Evolutionary conservation across 306 rosid species (phyloP).

Genomic region (Hippophae rhamnoides): DNA sequence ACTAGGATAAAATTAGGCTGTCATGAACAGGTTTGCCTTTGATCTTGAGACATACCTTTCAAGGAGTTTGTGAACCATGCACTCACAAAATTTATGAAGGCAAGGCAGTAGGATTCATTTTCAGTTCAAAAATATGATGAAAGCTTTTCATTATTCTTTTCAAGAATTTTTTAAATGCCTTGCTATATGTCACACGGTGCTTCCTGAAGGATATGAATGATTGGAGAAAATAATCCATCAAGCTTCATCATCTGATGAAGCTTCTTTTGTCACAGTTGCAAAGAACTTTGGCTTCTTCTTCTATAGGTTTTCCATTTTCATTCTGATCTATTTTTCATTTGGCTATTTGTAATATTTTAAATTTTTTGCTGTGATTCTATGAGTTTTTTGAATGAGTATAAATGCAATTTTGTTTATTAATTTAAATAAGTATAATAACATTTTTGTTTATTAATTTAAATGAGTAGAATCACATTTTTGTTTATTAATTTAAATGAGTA

Average conservation of each 20-base stretch:
- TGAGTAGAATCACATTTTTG: too few species aligned
- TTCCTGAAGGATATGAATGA: slow-evolving; percentile 75
- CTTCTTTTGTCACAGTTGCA: slow-evolving; percentile 62
- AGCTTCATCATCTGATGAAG: slow-evolving; percentile 91
- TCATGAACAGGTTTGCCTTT: too few species aligned
- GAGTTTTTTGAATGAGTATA: too few species aligned
- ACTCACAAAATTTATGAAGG: too few species aligned
- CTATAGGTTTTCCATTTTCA: slow-evolving; percentile 56
- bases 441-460: too few species aligned
- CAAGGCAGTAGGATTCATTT: too few species aligned
- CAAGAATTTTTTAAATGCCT: slow-evolving; percentile 59
- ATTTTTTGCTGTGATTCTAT: neutral
- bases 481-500: too few species aligned
- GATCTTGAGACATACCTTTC: too few species aligned
- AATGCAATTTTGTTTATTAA: slow-evolving; percentile 58
- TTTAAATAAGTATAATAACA: too few species aligned
- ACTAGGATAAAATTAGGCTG: too few species aligned
- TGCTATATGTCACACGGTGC: slow-evolving; percentile 91
- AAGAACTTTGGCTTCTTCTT: slow-evolving; percentile 96
- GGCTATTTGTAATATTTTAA: neutral
- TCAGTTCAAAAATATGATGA: too few species aligned
- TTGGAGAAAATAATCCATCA: slow-evolving; percentile 76
- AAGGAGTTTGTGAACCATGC: too few species aligned
- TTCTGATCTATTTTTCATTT: slow-evolving; percentile 7
- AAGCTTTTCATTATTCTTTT: neutral